These are phyloP conservation scores for Penicillium freii DNA, from an alignment of 2,329 filamentous ascomycete genomes.

Conservation along the genomic window DNA sequence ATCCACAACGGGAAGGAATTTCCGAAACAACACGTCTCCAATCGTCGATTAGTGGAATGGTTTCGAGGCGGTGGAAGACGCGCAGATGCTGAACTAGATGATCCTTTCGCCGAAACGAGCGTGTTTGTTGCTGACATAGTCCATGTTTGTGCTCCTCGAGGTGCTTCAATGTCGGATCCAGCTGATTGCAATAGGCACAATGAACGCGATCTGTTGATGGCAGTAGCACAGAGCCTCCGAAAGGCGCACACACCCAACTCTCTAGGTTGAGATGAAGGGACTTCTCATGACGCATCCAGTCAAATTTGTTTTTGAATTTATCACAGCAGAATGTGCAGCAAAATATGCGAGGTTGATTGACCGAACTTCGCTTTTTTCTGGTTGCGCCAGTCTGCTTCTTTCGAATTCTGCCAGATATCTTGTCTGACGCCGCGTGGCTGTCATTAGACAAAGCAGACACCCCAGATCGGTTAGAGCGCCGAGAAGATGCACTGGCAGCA, in stretches of 20 bases:
- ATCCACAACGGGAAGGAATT: slow-evolving; percentile 15
- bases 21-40: slow-evolving; percentile 8
- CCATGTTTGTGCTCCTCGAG: slow-evolving; percentile 50
- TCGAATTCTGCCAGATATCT: background rate
- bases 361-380: background rate
- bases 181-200: slow-evolving; percentile 51
- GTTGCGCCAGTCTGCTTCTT: background rate
- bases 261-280: slow-evolving; percentile 25
- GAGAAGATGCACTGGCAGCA: background rate
- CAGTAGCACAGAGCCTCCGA: slow-evolving; percentile 12
- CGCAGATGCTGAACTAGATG: slow-evolving; percentile 55
- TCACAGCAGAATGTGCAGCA: slow-evolving; percentile 29
- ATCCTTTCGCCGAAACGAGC: slow-evolving; percentile 55
- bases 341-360: slow-evolving; percentile 1
- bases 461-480: background rate
- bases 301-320: slow-evolving; percentile 26
- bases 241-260: slow-evolving; percentile 21
- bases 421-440: background rate
- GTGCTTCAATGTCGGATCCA: slow-evolving; percentile 49
- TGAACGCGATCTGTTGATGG: slow-evolving; percentile 12
- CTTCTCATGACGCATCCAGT: slow-evolving; percentile 27
- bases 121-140: slow-evolving; percentile 48
- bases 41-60: slow-evolving; percentile 14
- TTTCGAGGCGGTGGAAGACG: slow-evolving; percentile 48
- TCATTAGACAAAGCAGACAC: background rate